Conservation (phyloP, 352 stramenopile genomes). For the Plasmopara halstedii region DNA sequence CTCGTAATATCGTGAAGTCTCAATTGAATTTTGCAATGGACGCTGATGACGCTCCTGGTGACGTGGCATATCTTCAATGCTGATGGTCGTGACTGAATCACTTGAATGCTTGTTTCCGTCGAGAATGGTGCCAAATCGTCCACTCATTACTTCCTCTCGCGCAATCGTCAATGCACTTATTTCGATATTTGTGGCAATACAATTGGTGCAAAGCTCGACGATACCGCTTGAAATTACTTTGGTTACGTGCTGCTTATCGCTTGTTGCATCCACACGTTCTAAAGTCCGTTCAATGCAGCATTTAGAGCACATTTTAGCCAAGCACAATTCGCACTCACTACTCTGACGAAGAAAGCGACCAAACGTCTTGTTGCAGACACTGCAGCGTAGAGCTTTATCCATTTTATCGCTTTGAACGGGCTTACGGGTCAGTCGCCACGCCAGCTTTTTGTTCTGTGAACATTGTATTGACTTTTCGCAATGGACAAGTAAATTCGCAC, state of each 20-base stretch:
- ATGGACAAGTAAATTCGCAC: conserved; percentile 30
- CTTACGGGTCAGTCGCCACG: conserved; percentile 24
- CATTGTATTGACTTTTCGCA: conserved; percentile 36
- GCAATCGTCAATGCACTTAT: conserved; percentile 41
- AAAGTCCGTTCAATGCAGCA: conserved; percentile 34
- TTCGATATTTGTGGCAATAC: conserved; percentile 21
- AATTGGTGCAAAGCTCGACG: conserved; percentile 34
- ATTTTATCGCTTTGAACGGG: conserved; percentile 14
- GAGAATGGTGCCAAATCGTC: conserved; percentile 23
- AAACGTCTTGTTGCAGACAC: conserved; percentile 38
- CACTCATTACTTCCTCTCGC: conserved; percentile 26
- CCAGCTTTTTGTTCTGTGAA: conserved; percentile 51
- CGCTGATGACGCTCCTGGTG: conserved; percentile 14
- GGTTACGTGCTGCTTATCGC: conserved; percentile 17
- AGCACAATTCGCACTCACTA: conserved; percentile 39
- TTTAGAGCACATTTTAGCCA: conserved; percentile 36
- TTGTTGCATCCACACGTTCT: conserved; percentile 26
- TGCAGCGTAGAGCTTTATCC: conserved; percentile 21
- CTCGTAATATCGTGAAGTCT: too few relatives aligned
- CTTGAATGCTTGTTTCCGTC: too few relatives aligned
- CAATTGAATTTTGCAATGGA: too few relatives aligned
- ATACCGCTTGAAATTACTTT: conserved; percentile 31
- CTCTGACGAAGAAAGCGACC: conserved; percentile 23
- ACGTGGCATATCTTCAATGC: conserved; percentile 24
- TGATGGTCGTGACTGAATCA: conserved; percentile 18